phyloP scores from a whole-genome alignment of 1,284 basidiomycete genomes.

The Trichosporon faecale region DNA sequence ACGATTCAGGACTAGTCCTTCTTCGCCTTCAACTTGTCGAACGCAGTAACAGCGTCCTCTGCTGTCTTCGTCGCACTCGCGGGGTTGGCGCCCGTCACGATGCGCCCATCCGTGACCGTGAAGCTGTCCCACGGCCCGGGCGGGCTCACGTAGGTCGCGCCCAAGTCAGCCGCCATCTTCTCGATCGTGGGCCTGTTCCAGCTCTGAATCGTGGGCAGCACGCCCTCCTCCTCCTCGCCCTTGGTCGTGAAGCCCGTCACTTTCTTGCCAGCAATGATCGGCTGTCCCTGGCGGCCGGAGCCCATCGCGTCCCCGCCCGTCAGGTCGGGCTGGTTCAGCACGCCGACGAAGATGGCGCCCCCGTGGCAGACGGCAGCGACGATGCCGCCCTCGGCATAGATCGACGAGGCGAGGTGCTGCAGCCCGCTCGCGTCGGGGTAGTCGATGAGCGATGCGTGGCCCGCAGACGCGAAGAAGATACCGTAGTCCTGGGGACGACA shows the following conservation, averaged over 20 bases:
- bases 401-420: slow-evolving; percentile 20
- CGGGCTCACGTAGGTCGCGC: slow-evolving; percentile 21
- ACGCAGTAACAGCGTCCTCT: slow-evolving; percentile 22
- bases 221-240: slow-evolving; percentile 26
- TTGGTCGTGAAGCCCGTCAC: slow-evolving; percentile 27
- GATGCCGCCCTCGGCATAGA: slow-evolving; percentile 25
- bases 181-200: slow-evolving; percentile 27
- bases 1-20: background rate
- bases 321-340: background rate
- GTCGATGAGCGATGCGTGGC: slow-evolving; percentile 28
- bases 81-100: slow-evolving; percentile 29
- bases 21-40: slow-evolving; percentile 15
- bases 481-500: slow-evolving; percentile 21
- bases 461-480: slow-evolving; percentile 29
- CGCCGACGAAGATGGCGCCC: slow-evolving; percentile 17
- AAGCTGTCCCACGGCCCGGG: slow-evolving; percentile 24
- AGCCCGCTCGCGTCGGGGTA: slow-evolving; percentile 21
- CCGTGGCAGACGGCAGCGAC: slow-evolving; percentile 28
- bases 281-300: background rate
- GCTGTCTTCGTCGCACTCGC: slow-evolving; percentile 20
- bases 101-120: slow-evolving; percentile 20
- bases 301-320: background rate
- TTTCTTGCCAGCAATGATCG: slow-evolving; percentile 22
- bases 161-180: slow-evolving; percentile 14
- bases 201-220: slow-evolving; percentile 23